Evolutionary conservation across 805 yeast genomes (phyloP).

Genomic region (Candida chilensis): DNA sequence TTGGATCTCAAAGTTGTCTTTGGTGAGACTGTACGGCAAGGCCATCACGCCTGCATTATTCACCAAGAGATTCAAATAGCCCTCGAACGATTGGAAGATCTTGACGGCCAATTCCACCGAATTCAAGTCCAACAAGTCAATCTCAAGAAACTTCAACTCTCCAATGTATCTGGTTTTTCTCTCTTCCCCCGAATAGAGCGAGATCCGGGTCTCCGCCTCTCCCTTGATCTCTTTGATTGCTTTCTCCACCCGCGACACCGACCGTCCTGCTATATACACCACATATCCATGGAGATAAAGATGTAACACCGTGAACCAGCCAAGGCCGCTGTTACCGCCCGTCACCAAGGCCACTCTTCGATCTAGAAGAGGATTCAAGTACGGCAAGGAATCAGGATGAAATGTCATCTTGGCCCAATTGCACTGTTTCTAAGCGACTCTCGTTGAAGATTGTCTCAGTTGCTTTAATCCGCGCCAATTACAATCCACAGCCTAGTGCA

Average conservation of each 20-base stretch:
- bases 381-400: constrained; percentile 49
- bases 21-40: constrained; percentile 55
- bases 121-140: constrained; percentile 43
- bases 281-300: constrained; percentile 71
- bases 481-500: no score
- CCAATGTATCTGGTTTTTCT: constrained; percentile 27
- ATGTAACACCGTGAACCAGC: constrained; percentile 69
- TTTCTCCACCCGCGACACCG: constrained; percentile 39
- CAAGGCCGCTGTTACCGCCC: constrained; percentile 79
- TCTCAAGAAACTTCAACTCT: constrained; percentile 37
- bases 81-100: constrained; percentile 36
- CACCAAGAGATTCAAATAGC: constrained; percentile 48
- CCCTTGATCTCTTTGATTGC: constrained; percentile 46
- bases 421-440: neutral
- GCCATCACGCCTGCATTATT: constrained; percentile 81
- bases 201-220: constrained; percentile 36
- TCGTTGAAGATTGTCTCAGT: no score
- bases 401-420: constrained; percentile 7
- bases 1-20: constrained; percentile 70
- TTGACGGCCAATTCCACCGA: constrained; percentile 41
- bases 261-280: constrained; percentile 71
- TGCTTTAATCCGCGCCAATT: no score
- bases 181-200: constrained; percentile 5
- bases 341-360: constrained; percentile 66
- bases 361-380: constrained; percentile 42